Conservation (phyloP, 306 rosid genomes). For the Acmispon strigosus region DNA sequence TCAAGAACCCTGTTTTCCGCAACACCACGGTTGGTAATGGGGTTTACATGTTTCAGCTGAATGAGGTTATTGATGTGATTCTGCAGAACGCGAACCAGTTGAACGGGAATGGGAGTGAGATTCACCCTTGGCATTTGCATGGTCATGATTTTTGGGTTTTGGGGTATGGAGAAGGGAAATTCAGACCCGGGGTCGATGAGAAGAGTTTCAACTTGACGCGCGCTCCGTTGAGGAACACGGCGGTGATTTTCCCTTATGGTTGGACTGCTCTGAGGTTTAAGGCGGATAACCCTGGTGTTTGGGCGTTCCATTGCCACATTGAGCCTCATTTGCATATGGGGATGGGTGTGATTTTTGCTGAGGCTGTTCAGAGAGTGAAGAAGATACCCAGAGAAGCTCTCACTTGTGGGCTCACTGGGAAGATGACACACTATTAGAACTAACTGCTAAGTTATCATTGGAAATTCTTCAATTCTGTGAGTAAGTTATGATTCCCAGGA, state of each 20-base stretch:
- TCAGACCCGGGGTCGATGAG: slow-evolving; percentile 25
- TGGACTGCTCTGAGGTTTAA: slow-evolving; percentile 75
- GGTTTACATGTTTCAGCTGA: slow-evolving; percentile 33
- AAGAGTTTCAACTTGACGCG: slow-evolving; percentile 45
- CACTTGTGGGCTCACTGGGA: slow-evolving; percentile 49
- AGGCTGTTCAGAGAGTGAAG: slow-evolving; percentile 34
- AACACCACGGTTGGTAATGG: slow-evolving; percentile 46
- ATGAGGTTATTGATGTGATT: slow-evolving; percentile 48
- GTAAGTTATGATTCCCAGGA: no score
- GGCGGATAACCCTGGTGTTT: slow-evolving; percentile 84
- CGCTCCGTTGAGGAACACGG: slow-evolving; percentile 70
- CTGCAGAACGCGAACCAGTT: slow-evolving; percentile 63
- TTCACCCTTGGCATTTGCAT: slow-evolving; percentile 91
- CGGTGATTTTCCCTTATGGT: slow-evolving; percentile 60
- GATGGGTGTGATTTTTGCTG: slow-evolving; percentile 74
- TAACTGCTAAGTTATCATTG: no score
- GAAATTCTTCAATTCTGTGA: no score
- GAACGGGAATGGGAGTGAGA: slow-evolving; percentile 38
- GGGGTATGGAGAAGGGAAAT: slow-evolving; percentile 80
- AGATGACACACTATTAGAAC: no score
- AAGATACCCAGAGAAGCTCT: slow-evolving; percentile 40
- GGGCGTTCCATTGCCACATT: slow-evolving; percentile 92
- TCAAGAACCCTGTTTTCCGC: slow-evolving; percentile 26
- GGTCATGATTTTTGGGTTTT: slow-evolving; percentile 91
- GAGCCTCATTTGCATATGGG: slow-evolving; percentile 95